Base-by-base conservation (phyloP, 1,284 basidiomycete genomes). In the Rhodofomes roseus region DNA sequence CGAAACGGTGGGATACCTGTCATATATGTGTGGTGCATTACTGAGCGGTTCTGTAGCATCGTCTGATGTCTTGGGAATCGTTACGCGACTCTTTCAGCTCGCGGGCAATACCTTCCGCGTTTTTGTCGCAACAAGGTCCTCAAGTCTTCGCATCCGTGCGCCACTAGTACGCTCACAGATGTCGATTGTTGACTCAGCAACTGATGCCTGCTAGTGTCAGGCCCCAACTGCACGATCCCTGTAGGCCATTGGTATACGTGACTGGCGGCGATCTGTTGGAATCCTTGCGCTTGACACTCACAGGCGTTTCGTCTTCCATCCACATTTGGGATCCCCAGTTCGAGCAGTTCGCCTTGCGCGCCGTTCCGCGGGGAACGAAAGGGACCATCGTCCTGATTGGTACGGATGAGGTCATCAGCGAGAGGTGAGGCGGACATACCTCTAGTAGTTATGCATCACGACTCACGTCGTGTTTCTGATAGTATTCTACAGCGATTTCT, bases 281-380 rank as follows among this genome's bases (percentile, higher is more conserved):
- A 20, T 81, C 79, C 3, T 75, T 92, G 23, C 78, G 78, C 58
- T 75, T 79, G 68, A 81, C 80, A 4, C 74, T 86, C 8, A 74
- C 85, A 29, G 90, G 90, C 29, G 79, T 81, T 4, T 87, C 90
- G 1, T 92, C 90, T 11, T 65, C 75, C 3, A 71, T 89, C 34
- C 81, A 87, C 66, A 71, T 72, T 6, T 92, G 90, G 90, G 78
- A 90, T 67, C 41, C 70, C 1, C 40, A 37, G 0, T 67, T 67
- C 4, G 83, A 89, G 63, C 74, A 69, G 18, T 90, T 92, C 65
- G 65, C 78, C 1, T 76, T 78, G 57, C 59, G 67, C 18, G 70
- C 65, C 9, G 63, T 72, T 1, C 65, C 62, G 7, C 65, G 72
- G 34, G 74, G 66, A 14, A 69, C 71, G 41, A 64, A 58, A 43